Evolutionary conservation across 495 filamentous ascomycete species (phyloP).

Genomic region (Xylaria cubensis): DNA sequence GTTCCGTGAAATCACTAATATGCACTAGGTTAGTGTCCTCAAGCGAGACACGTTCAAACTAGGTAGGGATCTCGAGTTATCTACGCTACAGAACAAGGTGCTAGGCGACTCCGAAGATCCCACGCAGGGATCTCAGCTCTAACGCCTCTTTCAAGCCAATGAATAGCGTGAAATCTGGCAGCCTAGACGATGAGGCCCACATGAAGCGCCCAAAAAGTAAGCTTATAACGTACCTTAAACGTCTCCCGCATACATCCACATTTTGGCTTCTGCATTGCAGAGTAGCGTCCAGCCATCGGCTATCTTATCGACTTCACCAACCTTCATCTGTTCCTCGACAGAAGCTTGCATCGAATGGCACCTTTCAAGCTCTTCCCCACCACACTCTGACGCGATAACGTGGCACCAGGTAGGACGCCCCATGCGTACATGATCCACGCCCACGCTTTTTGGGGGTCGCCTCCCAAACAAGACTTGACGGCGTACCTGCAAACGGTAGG

Average conservation of each 20-base stretch:
- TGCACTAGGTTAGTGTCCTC: background rate
- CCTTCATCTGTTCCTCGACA: background rate
- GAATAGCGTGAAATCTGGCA: background rate
- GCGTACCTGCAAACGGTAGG: slow-evolving; percentile 6
- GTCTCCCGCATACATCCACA: slow-evolving; percentile 24
- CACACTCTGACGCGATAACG: slow-evolving; percentile 22
- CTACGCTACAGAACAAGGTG: background rate
- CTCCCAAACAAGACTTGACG: background rate
- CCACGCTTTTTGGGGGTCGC: slow-evolving; percentile 15
- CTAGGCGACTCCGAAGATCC: slow-evolving; percentile 26
- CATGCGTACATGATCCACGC: slow-evolving; percentile 21
- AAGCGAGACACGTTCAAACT: slow-evolving; percentile 18
- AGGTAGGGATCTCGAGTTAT: slow-evolving; percentile 22
- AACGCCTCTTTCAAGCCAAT: background rate
- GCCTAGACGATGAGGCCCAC: slow-evolving; percentile 13
- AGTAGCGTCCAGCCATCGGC: slow-evolving; percentile 22
- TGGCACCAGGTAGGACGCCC: slow-evolving; percentile 18
- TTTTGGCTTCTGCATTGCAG: slow-evolving; percentile 25
- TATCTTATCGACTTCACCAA: slow-evolving; percentile 27
- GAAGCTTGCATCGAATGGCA: slow-evolving; percentile 7
- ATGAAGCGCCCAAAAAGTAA: slow-evolving; percentile 12
- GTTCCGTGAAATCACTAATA: background rate
- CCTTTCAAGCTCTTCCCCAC: slow-evolving; percentile 13
- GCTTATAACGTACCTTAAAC: slow-evolving; percentile 23
- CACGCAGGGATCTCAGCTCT: slow-evolving; percentile 21